Conservation (phyloP, 2,329 filamentous ascomycete species). For the Lachnellula suecica region DNA sequence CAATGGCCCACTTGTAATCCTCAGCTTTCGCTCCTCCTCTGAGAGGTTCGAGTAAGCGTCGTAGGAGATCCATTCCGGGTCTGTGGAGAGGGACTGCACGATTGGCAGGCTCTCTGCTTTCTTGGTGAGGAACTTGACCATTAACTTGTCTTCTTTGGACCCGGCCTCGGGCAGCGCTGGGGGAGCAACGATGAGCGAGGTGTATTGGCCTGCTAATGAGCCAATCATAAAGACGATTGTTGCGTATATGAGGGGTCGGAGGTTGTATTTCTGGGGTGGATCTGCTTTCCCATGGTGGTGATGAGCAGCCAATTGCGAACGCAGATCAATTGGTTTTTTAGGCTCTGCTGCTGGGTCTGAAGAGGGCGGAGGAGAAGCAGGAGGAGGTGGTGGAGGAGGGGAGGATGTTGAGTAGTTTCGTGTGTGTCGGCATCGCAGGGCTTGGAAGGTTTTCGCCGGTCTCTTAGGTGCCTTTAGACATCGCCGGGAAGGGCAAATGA, state of each 20-base stretch:
- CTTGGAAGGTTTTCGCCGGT: background rate
- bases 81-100: conserved; percentile 44
- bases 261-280: conserved; percentile 23
- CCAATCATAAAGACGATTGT: conserved; percentile 43
- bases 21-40: conserved; percentile 15
- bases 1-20: conserved; percentile 44
- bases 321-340: conserved; percentile 18
- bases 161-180: conserved; percentile 40
- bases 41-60: conserved; percentile 39
- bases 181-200: conserved; percentile 43
- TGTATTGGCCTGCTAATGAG: conserved; percentile 36
- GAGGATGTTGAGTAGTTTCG: conserved; percentile 12
- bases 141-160: conserved; percentile 40
- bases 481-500: background rate
- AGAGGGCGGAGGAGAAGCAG: conserved; percentile 4
- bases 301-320: conserved; percentile 26
- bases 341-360: background rate
- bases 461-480: background rate
- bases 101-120: conserved; percentile 46
- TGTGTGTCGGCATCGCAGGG: background rate
- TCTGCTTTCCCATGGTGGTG: conserved; percentile 8
- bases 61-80: conserved; percentile 42
- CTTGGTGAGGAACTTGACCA: conserved; percentile 40
- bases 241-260: conserved; percentile 32
- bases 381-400: conserved; percentile 6